Percentiles rank a stretch among this genome's conserved stretches.
These are phyloP conservation scores for Suhomyces prunicola DNA, from an alignment of 805 yeast species.

Conservation along the genomic window DNA sequence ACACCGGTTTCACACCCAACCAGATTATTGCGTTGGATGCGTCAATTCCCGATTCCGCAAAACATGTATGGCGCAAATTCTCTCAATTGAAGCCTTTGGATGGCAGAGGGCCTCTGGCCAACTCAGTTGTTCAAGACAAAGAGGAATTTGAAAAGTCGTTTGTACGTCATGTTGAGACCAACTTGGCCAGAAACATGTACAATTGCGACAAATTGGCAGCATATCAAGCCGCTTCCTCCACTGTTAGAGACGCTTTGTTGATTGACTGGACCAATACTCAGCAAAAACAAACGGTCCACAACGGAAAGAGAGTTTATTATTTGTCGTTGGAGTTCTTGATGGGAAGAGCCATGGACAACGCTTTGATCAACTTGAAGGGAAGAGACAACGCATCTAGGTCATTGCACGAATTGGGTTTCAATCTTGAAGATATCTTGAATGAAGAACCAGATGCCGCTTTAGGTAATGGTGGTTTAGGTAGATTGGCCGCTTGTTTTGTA, in stretches of 20 bases:
- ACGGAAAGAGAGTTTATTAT: slow-evolving; percentile 83
- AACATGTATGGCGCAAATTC: slow-evolving; percentile 74
- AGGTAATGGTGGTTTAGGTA: slow-evolving; percentile 94
- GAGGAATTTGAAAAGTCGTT: slow-evolving; percentile 65
- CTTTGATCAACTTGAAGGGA: slow-evolving; percentile 74
- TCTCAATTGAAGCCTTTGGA: slow-evolving; percentile 42
- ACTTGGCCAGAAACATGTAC: slow-evolving; percentile 86
- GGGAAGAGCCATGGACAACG: slow-evolving; percentile 96
- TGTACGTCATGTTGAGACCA: slow-evolving; percentile 84
- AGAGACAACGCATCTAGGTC: slow-evolving; percentile 52
- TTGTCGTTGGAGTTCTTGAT: slow-evolving; percentile 83
- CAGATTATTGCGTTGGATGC: slow-evolving; percentile 83
- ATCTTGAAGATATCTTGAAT: slow-evolving; percentile 77
- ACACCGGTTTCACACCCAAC: slow-evolving; percentile 88
- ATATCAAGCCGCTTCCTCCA: slow-evolving; percentile 79
- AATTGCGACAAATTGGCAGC: slow-evolving; percentile 93
- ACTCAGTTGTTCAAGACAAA: slow-evolving; percentile 26
- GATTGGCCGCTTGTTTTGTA: slow-evolving; percentile 90
- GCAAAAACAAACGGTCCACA: slow-evolving; percentile 79
- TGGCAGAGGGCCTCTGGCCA: slow-evolving; percentile 10
- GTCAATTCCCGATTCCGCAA: slow-evolving; percentile 72
- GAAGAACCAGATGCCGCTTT: slow-evolving; percentile 93
- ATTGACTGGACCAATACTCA: slow-evolving; percentile 93
- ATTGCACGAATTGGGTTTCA: slow-evolving; percentile 73
- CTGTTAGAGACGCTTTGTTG: slow-evolving; percentile 75